Evolutionary conservation across 306 rosid genomes (phyloP), one percentile per base, ranked within the genome.

Genomic region (Citrullus amarus): DNA sequence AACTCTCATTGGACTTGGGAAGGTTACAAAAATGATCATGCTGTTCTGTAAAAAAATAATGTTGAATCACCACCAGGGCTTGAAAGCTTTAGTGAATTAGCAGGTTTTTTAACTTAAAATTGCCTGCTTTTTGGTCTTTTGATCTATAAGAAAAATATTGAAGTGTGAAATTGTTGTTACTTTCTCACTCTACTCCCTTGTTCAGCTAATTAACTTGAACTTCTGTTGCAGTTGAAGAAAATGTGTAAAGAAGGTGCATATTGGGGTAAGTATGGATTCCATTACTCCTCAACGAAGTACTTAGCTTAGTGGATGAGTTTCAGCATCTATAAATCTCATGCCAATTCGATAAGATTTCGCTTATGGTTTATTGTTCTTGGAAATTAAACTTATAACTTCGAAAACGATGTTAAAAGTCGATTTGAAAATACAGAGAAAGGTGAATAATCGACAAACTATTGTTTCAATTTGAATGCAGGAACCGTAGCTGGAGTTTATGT

Each of bases 171-270:
- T 73, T 73, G 54, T 65, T 38, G 13, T 36, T 18, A 34, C 50
- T 63, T 25, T 66, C 72, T 38, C 15, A 38, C 39, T 79, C 55
- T 62, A 32, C 54, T 74, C 80, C 46, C 44, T 80, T 20, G 46
- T 54, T 38, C 75, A 83, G 51, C 80, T 90, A 55, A 90, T 79
- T 62, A 70, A 65, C 9, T 72, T 2, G 53, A 80, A 14, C 76
- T 84, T 34, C 20, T 71, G 39, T 85, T 89, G 91, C 96, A 94
- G 98, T 81, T 94, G 90, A 94, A 94, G 90, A 94, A 92, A 86
- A 92, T 94, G 96, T 92, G 97, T 83, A 92, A 88, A 75, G 98
- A 94, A 88, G 98, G 97, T 11, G 97, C 93, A 83, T 94, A 92
- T 67, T 94, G 98, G 97, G 98, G 98, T 94, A 85, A 87, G 91